Evolutionary conservation across 257 asterid species (phyloP), one percentile per base, ranked within the genome.

Genomic region (Echium plantagineum): DNA sequence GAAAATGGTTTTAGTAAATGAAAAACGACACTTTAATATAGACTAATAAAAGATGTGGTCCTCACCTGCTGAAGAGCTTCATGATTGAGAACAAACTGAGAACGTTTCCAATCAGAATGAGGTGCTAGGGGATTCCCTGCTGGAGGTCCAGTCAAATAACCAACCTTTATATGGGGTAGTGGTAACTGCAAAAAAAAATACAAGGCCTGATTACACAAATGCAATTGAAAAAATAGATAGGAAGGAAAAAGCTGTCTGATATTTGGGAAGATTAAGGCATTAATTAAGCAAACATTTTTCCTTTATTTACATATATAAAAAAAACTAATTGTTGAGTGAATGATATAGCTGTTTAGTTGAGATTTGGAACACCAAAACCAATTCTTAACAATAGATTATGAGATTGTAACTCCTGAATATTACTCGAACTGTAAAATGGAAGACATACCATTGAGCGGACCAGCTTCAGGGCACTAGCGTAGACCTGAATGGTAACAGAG

Each of bases 401-500:
- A 42, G 49, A 15, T 42, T 42, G 17, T 3, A 42, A 42, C 49
- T 42, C 16, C 5, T 20, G 10, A 21, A 53, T 21, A 53, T n/a
- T 53, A 21, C 15, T 18, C 24, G 28, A 68, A 57, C 62, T 60
- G 58, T 21, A 9, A 62, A 68, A 46, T 55, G 19, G 55, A 53
- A 62, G 65, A 67, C 73, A 66, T 58, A 79, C 99, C 99, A 93
- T 89, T 63, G 99, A 89, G 51, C 96, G 96, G 59, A 93, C 97
- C 46, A 93, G 97, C 95, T 89, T 93, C 70, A 93, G 77, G 51
- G 99, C 99, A 75, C 99, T 89, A 49, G 87, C 79, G 77, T 93
- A 93, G 64, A 93, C 97, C 99, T 93, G 87, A 26, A 69, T 54
- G 57, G 74, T 31, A 80, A 58, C 63, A 72, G 32, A 59, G 52